Conservation (phyloP, 2,329 filamentous ascomycete genomes). For the Metarhizium guizhouense region DNA sequence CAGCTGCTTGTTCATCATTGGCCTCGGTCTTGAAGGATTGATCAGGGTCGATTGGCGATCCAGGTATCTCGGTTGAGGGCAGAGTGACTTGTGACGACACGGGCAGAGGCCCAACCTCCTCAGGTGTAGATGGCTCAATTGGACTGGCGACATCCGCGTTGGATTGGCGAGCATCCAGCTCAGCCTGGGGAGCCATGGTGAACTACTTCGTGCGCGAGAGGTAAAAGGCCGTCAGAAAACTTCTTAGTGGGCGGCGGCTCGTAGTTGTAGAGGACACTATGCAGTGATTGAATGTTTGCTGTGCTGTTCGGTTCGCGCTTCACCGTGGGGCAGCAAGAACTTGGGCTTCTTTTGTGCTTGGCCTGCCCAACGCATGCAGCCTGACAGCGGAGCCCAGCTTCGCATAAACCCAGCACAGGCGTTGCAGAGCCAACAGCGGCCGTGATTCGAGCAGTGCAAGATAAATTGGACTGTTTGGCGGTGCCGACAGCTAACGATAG, state of each 20-base stretch:
- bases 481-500: neutral
- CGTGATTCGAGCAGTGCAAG: neutral
- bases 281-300: neutral
- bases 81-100: slow-evolving; percentile 43
- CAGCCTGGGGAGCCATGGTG: slow-evolving; percentile 27
- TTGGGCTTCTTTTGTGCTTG: neutral
- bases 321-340: neutral
- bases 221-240: no score
- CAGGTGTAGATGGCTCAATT: slow-evolving; percentile 22
- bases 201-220: neutral
- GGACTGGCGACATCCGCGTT: slow-evolving; percentile 26
- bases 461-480: neutral
- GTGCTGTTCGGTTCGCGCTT: neutral
- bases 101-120: slow-evolving; percentile 18
- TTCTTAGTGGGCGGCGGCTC: neutral
- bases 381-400: neutral
- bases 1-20: slow-evolving; percentile 34
- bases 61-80: slow-evolving; percentile 47
- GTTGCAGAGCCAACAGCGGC: neutral
- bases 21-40: slow-evolving; percentile 41
- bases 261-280: neutral
- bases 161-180: slow-evolving; percentile 22
- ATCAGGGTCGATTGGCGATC: slow-evolving; percentile 40
- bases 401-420: neutral
- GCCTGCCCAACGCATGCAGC: neutral